phyloP scores from a whole-genome alignment of 2,329 filamentous ascomycete genomes.

The Phaeomoniella chlamydospora region DNA sequence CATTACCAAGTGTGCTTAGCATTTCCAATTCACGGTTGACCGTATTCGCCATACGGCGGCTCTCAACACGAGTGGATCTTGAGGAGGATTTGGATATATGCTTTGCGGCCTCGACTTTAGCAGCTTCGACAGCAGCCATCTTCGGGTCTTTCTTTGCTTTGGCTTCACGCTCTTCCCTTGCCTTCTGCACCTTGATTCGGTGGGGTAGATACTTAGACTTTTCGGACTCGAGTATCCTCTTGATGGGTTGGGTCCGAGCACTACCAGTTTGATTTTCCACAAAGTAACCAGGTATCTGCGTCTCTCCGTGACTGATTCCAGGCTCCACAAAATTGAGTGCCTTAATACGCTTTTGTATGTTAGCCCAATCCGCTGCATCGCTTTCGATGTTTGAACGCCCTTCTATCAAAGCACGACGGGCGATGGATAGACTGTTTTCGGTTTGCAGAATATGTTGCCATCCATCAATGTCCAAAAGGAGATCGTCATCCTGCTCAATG shows the following conservation, averaged over 20 bases:
- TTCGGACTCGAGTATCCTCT: constrained; percentile 91
- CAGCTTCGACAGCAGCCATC: constrained; percentile 52
- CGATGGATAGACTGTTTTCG: constrained; percentile 44
- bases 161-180: constrained; percentile 75
- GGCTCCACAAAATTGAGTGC: constrained; percentile 44
- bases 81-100: constrained; percentile 77
- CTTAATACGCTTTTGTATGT: constrained; percentile 60
- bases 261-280: constrained; percentile 74
- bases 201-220: constrained; percentile 97
- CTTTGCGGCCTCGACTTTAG: constrained; percentile 64
- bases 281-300: constrained; percentile 55
- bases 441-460: constrained; percentile 57
- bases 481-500: constrained; percentile 48
- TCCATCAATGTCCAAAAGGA: constrained; percentile 55
- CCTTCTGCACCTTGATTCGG: constrained; percentile 89
- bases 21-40: constrained; percentile 65
- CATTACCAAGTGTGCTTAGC: constrained; percentile 56
- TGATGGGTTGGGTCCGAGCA: constrained; percentile 82
- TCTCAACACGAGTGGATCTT: constrained; percentile 86
- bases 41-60: constrained; percentile 86
- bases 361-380: constrained; percentile 50
- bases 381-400: background rate
- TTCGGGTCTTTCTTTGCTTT: constrained; percentile 50
- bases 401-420: background rate
- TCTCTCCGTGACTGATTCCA: constrained; percentile 37